Evolutionary conservation across 148 eudicot genomes (phyloP).

Genomic region (Bassia scoparia): DNA sequence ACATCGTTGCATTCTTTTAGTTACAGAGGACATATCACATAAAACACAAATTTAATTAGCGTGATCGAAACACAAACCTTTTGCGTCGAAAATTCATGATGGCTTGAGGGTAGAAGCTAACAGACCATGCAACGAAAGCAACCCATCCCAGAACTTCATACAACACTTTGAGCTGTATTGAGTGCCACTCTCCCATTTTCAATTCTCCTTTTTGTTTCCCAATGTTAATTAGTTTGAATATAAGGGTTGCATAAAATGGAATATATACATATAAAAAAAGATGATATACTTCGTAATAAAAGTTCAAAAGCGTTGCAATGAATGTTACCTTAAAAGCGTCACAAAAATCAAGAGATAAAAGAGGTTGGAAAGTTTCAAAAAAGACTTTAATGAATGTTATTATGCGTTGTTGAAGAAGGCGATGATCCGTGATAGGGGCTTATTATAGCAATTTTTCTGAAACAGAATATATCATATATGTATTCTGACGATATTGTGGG

Average conservation of each 20-base stretch:
- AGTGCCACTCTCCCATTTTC: slow-evolving; percentile 84
- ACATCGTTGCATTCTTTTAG: too few species aligned
- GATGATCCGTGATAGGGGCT: slow-evolving; percentile 15
- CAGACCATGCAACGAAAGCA: slow-evolving; percentile 82
- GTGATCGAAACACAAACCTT: slow-evolving; percentile 42
- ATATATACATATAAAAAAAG: neutral
- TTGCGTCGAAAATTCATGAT: slow-evolving; percentile 78
- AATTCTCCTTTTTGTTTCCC: neutral
- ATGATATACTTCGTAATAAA: neutral
- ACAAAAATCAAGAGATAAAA: neutral
- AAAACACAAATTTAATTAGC: neutral
- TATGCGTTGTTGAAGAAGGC: neutral
- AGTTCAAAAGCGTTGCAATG: neutral
- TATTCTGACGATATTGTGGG: slow-evolving; percentile 13
- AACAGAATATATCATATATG: neutral
- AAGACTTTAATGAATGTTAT: too few species aligned
- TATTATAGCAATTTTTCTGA: neutral
- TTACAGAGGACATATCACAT: too few species aligned
- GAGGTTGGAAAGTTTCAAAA: neutral
- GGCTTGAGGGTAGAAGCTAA: slow-evolving; percentile 87
- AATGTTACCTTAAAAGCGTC: neutral
- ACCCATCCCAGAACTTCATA: slow-evolving; percentile 71
- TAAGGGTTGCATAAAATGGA: neutral
- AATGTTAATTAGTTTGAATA: neutral
- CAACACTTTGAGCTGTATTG: slow-evolving; percentile 42